Conservation (phyloP, 2,329 filamentous ascomycete genomes). For the Sporothrix pseudoabietina region DNA sequence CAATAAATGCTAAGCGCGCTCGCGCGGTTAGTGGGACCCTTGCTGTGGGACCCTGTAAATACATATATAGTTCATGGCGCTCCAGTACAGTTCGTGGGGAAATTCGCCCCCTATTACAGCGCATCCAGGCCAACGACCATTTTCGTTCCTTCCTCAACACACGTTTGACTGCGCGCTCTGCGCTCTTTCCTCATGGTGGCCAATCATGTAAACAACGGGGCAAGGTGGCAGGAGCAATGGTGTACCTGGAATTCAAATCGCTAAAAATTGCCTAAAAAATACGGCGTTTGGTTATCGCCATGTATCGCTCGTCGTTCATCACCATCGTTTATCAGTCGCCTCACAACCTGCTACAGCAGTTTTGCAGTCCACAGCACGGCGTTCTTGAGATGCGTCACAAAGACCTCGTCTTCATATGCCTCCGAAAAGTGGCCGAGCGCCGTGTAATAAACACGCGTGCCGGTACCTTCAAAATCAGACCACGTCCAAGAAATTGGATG, state of each 20-base stretch:
- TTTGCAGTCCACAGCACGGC: slow-evolving; percentile 40
- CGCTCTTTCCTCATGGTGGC: background rate
- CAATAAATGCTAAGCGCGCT: background rate
- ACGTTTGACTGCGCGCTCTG: background rate
- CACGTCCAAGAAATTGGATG: slow-evolving; percentile 48
- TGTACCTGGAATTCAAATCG: too few relatives aligned
- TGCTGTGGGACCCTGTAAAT: background rate
- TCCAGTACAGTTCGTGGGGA: background rate
- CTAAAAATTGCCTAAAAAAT: background rate
- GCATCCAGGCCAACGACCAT: background rate
- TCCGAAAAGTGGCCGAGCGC: slow-evolving; percentile 48
- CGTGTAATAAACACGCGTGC: slow-evolving; percentile 47
- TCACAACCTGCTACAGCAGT: slow-evolving; percentile 32
- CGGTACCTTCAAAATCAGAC: slow-evolving; percentile 45
- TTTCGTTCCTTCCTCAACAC: background rate
- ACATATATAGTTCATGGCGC: slow-evolving; percentile 12
- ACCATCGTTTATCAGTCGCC: background rate
- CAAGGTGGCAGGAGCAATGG: background rate
- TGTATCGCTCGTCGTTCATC: background rate
- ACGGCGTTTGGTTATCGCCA: background rate
- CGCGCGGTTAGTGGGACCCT: background rate
- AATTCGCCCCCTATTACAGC: background rate
- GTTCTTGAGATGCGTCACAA: slow-evolving; percentile 36
- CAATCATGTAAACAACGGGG: background rate
- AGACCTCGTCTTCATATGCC: slow-evolving; percentile 44